Evolutionary conservation across 1,139 yeast species (phyloP), one percentile per base, ranked within the genome.

Genomic region (Protomyces arabidopsidicola): DNA sequence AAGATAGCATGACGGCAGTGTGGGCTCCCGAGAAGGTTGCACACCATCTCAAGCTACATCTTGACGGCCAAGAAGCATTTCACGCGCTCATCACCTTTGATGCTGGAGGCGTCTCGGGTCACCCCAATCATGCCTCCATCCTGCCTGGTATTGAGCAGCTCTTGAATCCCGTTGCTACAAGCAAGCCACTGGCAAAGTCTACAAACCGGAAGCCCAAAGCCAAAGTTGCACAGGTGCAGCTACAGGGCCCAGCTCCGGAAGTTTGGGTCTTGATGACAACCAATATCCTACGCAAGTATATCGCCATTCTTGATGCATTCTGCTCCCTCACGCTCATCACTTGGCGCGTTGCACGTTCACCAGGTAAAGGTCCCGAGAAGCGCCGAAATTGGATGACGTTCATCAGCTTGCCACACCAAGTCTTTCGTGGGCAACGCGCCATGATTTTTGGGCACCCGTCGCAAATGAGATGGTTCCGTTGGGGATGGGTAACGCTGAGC

Each of bases 391-490:
- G 45, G 24, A 55, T 65, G 24, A 36, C 60, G 6, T 75, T 84
- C 53, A 82, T 80, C 69, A 75, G 84, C 10, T 84, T 84, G 69
- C 78, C 84, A 68, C 80, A 84, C 65, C 82, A 84, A 75, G 80
- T 86, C 70, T 78, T 86, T 60, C 77, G 82, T 8, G 80, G 86
- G 45, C 78, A 85, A 65, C 82, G 87, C 0, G 88, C 97, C 3
- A 90, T 93, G 97, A 78, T 85, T 2, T 80, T 81, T 69, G 96
- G 89, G 2, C 98, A 93, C 75, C 79, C 79, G 68, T 85, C 96
- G 2, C 99, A 93, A 74, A 88, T 93, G 90, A 91, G 86, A 14
- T 93, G 98, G 98, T 93, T 87, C 75, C 80, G 99, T 69, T 89
- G 88, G 78, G 87, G 90, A 1, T 93, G 98, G 97, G 79, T 93